phyloP scores from a whole-genome alignment of 371 early-diverging fungal species.

The Umbelopsis sp. region DNA sequence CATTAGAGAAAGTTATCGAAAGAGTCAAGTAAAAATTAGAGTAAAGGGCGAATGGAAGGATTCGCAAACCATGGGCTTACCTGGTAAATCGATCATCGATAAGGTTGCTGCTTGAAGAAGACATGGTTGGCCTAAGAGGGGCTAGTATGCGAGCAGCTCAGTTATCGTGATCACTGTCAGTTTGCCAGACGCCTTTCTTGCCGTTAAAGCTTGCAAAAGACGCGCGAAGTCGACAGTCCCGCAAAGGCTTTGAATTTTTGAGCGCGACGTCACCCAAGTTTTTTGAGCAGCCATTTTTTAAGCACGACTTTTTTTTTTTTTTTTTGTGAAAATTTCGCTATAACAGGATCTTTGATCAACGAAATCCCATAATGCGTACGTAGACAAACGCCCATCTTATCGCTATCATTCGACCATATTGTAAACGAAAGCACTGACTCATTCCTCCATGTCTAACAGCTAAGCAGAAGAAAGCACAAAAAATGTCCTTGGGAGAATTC shows the following conservation, averaged over 20 bases:
- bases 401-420: not conserved
- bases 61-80: not conserved
- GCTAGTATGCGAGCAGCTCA: not conserved
- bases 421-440: not conserved
- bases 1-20: not conserved
- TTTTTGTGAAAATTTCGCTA: not conserved
- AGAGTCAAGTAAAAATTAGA: not conserved
- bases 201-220: not conserved
- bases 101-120: not conserved
- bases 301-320: conserved; percentile 5
- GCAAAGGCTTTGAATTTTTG: conserved; percentile 8
- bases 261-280: conserved; percentile 17
- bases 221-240: conserved; percentile 7
- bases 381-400: not conserved
- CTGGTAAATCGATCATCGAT: conserved; percentile 8
- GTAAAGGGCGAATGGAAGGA: not conserved
- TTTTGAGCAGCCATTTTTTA: not conserved
- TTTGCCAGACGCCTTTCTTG: not conserved
- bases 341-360: conserved; percentile 10
- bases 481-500: conserved; percentile 82
- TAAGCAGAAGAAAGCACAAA: conserved; percentile 76
- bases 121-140: not conserved
- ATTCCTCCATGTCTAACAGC: conserved; percentile 30
- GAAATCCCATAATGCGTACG: conserved; percentile 10
- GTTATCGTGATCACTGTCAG: conserved; percentile 1